Evolutionary conservation across 1,284 basidiomycete genomes (phyloP).

Genomic region (Apiotrichum montevideense): DNA sequence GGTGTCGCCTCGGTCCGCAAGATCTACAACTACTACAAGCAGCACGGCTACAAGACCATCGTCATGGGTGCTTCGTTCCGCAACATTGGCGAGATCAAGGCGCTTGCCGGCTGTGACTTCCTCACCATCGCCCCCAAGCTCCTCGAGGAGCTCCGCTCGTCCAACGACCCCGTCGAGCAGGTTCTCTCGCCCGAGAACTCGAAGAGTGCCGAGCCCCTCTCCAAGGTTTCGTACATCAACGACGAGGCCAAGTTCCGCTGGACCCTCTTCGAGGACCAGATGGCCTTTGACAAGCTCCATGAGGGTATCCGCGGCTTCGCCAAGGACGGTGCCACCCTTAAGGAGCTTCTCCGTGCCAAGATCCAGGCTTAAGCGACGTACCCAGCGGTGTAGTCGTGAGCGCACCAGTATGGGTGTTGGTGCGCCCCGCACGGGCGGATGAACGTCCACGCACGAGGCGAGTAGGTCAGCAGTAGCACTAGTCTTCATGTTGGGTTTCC

Average conservation of each 20-base stretch:
- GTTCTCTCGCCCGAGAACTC: slow-evolving; percentile 67
- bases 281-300: slow-evolving; percentile 92
- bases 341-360: slow-evolving; percentile 74
- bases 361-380: slow-evolving; percentile 44
- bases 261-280: slow-evolving; percentile 80
- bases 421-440: no score
- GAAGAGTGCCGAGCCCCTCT: slow-evolving; percentile 54
- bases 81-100: slow-evolving; percentile 87
- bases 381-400: not conserved
- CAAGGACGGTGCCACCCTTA: slow-evolving; percentile 86
- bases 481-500: not conserved
- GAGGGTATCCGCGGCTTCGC: slow-evolving; percentile 98
- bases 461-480: not conserved
- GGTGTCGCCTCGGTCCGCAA: slow-evolving; percentile 91
- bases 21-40: slow-evolving; percentile 96
- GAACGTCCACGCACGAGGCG: no score
- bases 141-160: slow-evolving; percentile 86
- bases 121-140: slow-evolving; percentile 87
- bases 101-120: slow-evolving; percentile 93
- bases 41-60: slow-evolving; percentile 96
- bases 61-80: slow-evolving; percentile 99
- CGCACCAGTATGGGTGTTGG: not conserved
- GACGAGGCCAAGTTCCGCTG: slow-evolving; percentile 95
- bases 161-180: slow-evolving; percentile 69
- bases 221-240: slow-evolving; percentile 82